Conservation (phyloP, 805 yeast species). For the Pichia phayaonensis region DNA sequence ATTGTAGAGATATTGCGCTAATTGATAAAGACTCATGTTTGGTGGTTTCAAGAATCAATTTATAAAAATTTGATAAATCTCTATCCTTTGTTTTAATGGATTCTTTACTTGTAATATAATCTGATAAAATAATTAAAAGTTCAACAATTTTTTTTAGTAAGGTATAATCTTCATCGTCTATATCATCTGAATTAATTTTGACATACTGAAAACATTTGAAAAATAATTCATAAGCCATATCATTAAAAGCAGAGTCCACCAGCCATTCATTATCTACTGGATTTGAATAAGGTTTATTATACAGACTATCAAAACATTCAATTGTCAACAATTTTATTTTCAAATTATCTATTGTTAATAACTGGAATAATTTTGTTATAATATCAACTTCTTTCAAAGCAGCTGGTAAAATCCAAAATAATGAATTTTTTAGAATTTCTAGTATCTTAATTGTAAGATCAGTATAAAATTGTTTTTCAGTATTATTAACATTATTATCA, state of each 20-base stretch:
- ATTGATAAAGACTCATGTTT: constrained; percentile 81
- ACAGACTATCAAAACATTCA: constrained; percentile 83
- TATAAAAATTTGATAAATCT: constrained; percentile 62
- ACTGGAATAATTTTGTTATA: constrained; percentile 51
- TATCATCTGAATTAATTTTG: constrained; percentile 56
- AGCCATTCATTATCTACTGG: constrained; percentile 67
- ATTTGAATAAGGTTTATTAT: constrained; percentile 67
- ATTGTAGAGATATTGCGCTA: constrained; percentile 82
- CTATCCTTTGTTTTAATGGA: constrained; percentile 36
- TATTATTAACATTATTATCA: background rate
- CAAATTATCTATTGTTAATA: constrained; percentile 50
- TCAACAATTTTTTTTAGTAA: constrained; percentile 86
- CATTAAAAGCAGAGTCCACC: constrained; percentile 68
- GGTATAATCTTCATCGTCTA: constrained; percentile 68
- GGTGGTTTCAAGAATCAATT: constrained; percentile 72
- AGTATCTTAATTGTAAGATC: constrained; percentile 57
- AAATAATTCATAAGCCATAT: constrained; percentile 67
- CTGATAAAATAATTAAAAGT: constrained; percentile 82
- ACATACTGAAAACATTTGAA: constrained; percentile 54
- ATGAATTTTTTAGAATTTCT: constrained; percentile 79
- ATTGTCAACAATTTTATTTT: constrained; percentile 74
- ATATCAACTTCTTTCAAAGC: constrained; percentile 63
- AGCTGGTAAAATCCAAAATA: constrained; percentile 84
- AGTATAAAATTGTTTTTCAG: background rate
- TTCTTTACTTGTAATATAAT: constrained; percentile 42